Percentiles rank a stretch among this genome's conserved stretches.
These are phyloP conservation scores for Penicillium coprophilum DNA, from an alignment of 495 filamentous ascomycete species.

Conservation along the genomic window DNA sequence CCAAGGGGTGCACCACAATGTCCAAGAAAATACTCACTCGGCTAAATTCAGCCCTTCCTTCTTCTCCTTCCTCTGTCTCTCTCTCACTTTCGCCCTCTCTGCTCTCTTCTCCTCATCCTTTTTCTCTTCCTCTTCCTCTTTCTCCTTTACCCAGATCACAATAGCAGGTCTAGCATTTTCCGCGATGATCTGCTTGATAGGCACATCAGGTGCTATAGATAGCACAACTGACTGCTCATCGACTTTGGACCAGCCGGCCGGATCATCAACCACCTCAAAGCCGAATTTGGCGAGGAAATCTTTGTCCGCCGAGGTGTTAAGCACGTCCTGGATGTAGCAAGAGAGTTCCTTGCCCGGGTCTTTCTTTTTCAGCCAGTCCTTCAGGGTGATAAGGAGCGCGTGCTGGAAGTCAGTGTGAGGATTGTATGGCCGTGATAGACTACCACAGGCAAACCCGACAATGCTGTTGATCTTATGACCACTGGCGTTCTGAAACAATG, in stretches of 20 bases:
- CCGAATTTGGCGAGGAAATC: neutral
- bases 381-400: neutral
- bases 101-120: too few relatives aligned
- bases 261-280: conserved; percentile 1
- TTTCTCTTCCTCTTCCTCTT: too few relatives aligned
- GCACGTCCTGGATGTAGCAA: neutral
- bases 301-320: neutral
- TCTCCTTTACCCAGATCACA: too few relatives aligned
- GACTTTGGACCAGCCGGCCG: neutral
- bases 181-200: neutral
- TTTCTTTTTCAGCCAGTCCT: neutral
- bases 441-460: neutral
- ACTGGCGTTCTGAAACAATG: neutral
- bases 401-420: neutral
- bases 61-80: too few relatives aligned
- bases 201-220: neutral
- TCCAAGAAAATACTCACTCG: neutral
- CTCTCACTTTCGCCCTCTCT: too few relatives aligned
- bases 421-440: neutral
- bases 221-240: conserved; percentile 5
- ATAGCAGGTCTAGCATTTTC: conserved; percentile 6
- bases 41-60: too few relatives aligned
- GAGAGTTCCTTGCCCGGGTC: neutral
- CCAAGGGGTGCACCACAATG: neutral
- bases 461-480: neutral